Base-by-base conservation (phyloP, 1,284 basidiomycete species). In the Ceratobasidium papillatum region DNA sequence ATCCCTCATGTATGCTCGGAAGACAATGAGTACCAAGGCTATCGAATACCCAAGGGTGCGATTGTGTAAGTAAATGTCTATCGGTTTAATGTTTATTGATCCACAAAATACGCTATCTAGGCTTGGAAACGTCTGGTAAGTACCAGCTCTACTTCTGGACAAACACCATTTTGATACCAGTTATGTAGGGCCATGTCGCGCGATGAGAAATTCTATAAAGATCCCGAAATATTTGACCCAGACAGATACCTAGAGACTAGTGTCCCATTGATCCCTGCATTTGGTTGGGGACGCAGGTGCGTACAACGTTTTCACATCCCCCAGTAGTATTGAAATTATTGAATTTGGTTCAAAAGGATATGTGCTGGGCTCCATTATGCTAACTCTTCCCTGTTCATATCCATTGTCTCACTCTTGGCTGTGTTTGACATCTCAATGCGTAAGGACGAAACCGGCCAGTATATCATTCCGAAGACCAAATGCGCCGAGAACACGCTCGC, bases 11-110 rank as follows among this genome's bases (percentile, higher is more conserved):
- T 56, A 25, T 58, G 69, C 30, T 25, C 66, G 2, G 32, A 77
- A 34, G 76, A 77, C 32, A 65, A 77, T 38, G 30, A 72, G 9
- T 77, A 75, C 54, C 36, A 72, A 12, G 76, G 76, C 11, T 49
- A 65, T 22, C 25, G 43, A n/a, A 59, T 71, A 11, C 68, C 56
- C 5, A 58, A 49, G 36, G 68, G 68, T n/a, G 43, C 68, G 49
- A 45, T 59, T 7, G 52, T 71, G 68, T 71, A 47, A 30, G 68
- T 41, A 41, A 22, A 34, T 22, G n/a, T 22, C 3, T 3, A 36
- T 4, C 22, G 45, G 45, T 1, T 11, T 5, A 22, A n/a, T 19
- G 5, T 4, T 45, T 22, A 34, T 17, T 19, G 32, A 49, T 36
- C 19, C 19, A 61, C 19, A 27, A 27, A 30, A 14, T 22, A 25